A percentile compares a stretch with the other conserved stretches of the same genome.
Evolutionary conservation across 495 filamentous ascomycete genomes (phyloP).

Genomic region (Apodospora peruviana): DNA sequence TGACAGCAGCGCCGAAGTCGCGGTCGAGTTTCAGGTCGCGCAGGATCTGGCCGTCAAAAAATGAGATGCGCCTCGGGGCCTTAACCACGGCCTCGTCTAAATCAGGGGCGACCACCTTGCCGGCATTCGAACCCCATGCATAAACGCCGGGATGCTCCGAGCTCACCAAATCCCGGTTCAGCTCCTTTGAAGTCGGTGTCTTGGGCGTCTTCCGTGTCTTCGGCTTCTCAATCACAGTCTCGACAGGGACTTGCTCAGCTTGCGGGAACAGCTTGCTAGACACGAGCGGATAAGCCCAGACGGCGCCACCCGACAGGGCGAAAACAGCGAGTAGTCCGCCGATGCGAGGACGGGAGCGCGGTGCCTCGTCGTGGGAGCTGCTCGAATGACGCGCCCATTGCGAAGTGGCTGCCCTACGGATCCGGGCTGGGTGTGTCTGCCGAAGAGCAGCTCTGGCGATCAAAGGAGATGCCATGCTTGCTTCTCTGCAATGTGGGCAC

Average conservation of each 20-base stretch:
- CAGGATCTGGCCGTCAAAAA: slow-evolving; percentile 79
- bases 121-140: slow-evolving; percentile 87
- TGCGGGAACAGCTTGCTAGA: neutral
- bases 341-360: slow-evolving; percentile 10
- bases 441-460: slow-evolving; percentile 16
- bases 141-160: slow-evolving; percentile 87
- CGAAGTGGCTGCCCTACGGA: slow-evolving; percentile 1
- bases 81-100: slow-evolving; percentile 73
- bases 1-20: slow-evolving; percentile 81
- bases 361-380: slow-evolving; percentile 13
- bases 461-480: slow-evolving; percentile 18
- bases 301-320: slow-evolving; percentile 23
- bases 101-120: slow-evolving; percentile 76
- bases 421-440: neutral
- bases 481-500: neutral
- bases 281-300: slow-evolving; percentile 17
- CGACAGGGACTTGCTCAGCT: slow-evolving; percentile 29
- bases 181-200: slow-evolving; percentile 53
- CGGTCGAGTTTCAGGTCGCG: slow-evolving; percentile 82
- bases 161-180: slow-evolving; percentile 64
- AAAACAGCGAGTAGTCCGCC: slow-evolving; percentile 19
- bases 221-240: slow-evolving; percentile 56
- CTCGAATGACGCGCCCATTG: slow-evolving; percentile 30
- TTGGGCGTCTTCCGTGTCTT: slow-evolving; percentile 24
- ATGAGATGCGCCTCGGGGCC: slow-evolving; percentile 68